Evolutionary conservation across 2,329 filamentous ascomycete genomes (phyloP), one percentile per base, ranked within the genome.

Genomic region (Stachybotrys chlorohalonatus): DNA sequence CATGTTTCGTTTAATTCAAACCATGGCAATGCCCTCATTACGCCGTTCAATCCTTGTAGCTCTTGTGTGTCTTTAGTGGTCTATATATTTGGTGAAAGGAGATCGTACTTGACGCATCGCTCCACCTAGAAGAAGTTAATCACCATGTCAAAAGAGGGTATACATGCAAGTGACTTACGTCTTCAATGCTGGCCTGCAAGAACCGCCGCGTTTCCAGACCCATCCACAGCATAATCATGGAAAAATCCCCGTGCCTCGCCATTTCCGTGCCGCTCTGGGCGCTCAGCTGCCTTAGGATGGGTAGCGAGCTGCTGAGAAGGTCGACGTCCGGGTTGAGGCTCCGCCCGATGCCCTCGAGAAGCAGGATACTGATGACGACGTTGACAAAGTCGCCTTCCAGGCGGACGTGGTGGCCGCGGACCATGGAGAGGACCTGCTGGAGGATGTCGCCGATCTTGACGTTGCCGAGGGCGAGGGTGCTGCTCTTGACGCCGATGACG

Each of bases 361-460:
- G 78, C 39, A 99, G 75, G 53, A 97, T 96, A 56, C 90, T 95
- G 56, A 99, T 87, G 32, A 99, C 93, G 5, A 99, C 94, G 66
- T 99, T 99, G 67, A 99, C 91, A 67, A 97, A 99, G 68, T 99
- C 94, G 8, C 94, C 94, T 70, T 99, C 94, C 52, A 99, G 81
- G 8, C 94, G 82, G 5, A 99, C 94, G 66, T 99, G 94, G 68
- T 99, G 94, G 9, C 78, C 76, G 54, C 94, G 84, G 32, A 99
- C 94, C 91, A 99, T 96, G 56, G 80, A 80, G 49, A 99, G 76
- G 0, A 97, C 94, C 62, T 95, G 83, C 64, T 94, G 91, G 32
- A 99, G 73, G 17, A 99, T 91, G 63, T 99, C 94, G 11, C 94
- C 94, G 58, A 99, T 96, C 73, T 92, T 95, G 72, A 99, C 87